Conservation (phyloP, 306 rosid genomes). For the Prunus persica region Prunus_persica_NCBIv2 NC_034012.1:12498501-12499000, state of each 20-base stretch:
- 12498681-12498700: slow-evolving; percentile 50
- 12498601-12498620: slow-evolving; percentile 36
- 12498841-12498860: slow-evolving; percentile 39
- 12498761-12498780: slow-evolving; percentile 43
- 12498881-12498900: slow-evolving; percentile 49
- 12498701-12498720: slow-evolving; percentile 31
- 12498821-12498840: slow-evolving; percentile 29
- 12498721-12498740: slow-evolving; percentile 61
- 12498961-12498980: slow-evolving; percentile 21
- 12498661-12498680: slow-evolving; percentile 40
- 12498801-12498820: slow-evolving; percentile 32
- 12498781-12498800: slow-evolving; percentile 40
- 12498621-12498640: slow-evolving; percentile 52
- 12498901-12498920: slow-evolving; percentile 60
- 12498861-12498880: slow-evolving; percentile 33
- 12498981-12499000: neutral
- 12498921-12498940: slow-evolving; percentile 68
- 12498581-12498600: slow-evolving; percentile 26
- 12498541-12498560: slow-evolving; percentile 28
- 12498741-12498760: slow-evolving; percentile 49
- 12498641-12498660: slow-evolving; percentile 33
- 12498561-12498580: slow-evolving; percentile 29
- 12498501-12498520: slow-evolving; percentile 24
- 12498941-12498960: slow-evolving; percentile 34
- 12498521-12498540: slow-evolving; percentile 25